Evolutionary conservation across 2,329 filamentous ascomycete species (phyloP).

Genomic region (Curvularia verruculosa): DNA sequence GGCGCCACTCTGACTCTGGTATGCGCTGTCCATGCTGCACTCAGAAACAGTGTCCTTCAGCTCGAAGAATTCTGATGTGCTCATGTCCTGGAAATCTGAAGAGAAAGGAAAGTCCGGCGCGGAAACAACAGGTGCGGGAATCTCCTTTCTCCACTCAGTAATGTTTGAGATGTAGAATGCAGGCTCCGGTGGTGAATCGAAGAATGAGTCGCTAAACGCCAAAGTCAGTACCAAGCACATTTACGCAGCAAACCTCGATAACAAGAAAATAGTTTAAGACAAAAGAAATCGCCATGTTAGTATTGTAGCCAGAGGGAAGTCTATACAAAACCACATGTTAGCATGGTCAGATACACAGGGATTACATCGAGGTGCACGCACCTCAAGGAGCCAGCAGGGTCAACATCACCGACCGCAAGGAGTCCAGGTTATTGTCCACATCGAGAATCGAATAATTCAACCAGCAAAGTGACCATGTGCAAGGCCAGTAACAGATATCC

Average conservation of each 20-base stretch:
- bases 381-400: conserved; percentile 17
- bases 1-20: conserved; percentile 49
- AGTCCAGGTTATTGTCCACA: background rate
- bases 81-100: conserved; percentile 46
- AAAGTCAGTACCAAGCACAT: conserved; percentile 45
- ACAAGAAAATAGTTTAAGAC: conserved; percentile 22
- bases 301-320: conserved; percentile 22
- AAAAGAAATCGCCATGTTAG: conserved; percentile 50
- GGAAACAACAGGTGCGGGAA: conserved; percentile 42
- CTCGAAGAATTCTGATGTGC: conserved; percentile 42
- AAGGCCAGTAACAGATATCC: background rate
- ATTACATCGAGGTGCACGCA: conserved; percentile 18
- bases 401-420: background rate
- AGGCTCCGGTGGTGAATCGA: conserved; percentile 44
- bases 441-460: background rate
- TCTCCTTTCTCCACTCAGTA: conserved; percentile 51
- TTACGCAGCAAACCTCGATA: conserved; percentile 22
- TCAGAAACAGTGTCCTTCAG: conserved; percentile 48
- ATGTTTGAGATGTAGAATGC: conserved; percentile 48
- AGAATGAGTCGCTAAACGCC: conserved; percentile 48
- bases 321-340: conserved; percentile 20
- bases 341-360: conserved; percentile 2
- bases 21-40: conserved; percentile 53
- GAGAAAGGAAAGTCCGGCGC: conserved; percentile 45
- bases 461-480: background rate